phyloP scores from a whole-genome alignment of 805 yeast species.

The Maudiozyma barnettii region DNA sequence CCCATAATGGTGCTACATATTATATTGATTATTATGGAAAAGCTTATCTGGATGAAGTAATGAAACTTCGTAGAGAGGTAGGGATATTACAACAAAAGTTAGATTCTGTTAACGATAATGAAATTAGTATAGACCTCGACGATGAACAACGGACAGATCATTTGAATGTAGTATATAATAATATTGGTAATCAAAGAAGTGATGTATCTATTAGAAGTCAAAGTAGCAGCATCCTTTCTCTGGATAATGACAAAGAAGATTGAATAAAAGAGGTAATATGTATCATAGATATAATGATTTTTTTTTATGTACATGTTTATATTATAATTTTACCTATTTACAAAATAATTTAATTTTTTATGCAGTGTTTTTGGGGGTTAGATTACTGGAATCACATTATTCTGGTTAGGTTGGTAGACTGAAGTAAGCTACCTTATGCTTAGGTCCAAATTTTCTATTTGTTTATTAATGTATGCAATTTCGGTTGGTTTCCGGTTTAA shows the following conservation, averaged over 20 bases:
- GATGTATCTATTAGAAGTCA: not conserved
- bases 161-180: not conserved
- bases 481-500: conserved; percentile 24
- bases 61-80: conserved; percentile 61
- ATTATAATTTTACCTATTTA: conserved; percentile 1
- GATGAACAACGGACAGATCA: not conserved
- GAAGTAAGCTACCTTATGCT: not conserved
- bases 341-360: not conserved
- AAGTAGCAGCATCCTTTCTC: not conserved
- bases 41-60: conserved; percentile 78
- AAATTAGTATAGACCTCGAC: not conserved
- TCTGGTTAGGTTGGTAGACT: too few relatives aligned
- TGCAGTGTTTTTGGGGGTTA: too few relatives aligned
- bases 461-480: conserved; percentile 12
- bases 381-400: too few relatives aligned
- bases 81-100: conserved; percentile 42
- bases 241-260: not conserved
- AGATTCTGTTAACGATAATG: not conserved
- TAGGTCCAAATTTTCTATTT: conserved; percentile 12
- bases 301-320: not conserved
- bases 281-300: not conserved
- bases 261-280: not conserved
- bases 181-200: not conserved
- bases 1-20: conserved; percentile 91
- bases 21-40: conserved; percentile 88